phyloP scores from a whole-genome alignment of 2,329 filamentous ascomycete species.

The Chaetomium strumarium region DNA sequence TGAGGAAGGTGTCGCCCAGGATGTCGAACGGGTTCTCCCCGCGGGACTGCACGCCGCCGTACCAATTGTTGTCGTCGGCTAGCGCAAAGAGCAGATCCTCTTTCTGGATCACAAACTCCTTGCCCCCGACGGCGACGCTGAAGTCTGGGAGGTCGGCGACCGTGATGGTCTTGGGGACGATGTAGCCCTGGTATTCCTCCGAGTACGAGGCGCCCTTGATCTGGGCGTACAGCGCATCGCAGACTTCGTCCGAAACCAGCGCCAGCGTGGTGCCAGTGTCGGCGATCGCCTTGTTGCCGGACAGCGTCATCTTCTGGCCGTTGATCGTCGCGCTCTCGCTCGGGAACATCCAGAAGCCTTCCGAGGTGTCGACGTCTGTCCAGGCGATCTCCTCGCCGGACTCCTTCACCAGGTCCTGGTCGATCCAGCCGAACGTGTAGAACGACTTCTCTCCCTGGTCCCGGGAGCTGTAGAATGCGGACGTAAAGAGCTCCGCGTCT shows the following conservation, averaged over 20 bases:
- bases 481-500: constrained; percentile 55
- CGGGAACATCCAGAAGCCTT: constrained; percentile 64
- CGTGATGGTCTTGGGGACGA: constrained; percentile 51
- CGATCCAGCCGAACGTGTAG: constrained; percentile 70
- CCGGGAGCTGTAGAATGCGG: constrained; percentile 52
- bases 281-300: constrained; percentile 59
- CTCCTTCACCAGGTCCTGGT: constrained; percentile 52
- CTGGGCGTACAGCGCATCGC: constrained; percentile 55
- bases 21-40: constrained; percentile 56
- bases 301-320: constrained; percentile 44
- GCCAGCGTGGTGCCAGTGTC: constrained; percentile 68
- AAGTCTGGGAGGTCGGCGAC: constrained; percentile 52
- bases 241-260: constrained; percentile 56
- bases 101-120: constrained; percentile 55
- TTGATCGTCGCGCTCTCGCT: constrained; percentile 54
- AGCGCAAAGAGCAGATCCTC: constrained; percentile 56
- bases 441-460: constrained; percentile 50
- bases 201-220: constrained; percentile 58
- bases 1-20: constrained; percentile 57
- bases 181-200: constrained; percentile 52
- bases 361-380: constrained; percentile 54
- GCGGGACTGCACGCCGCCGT: constrained; percentile 60
- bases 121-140: constrained; percentile 57
- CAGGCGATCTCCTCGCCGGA: constrained; percentile 52
- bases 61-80: constrained; percentile 49